Evolutionary conservation across 2,329 filamentous ascomycete genomes (phyloP).

Genomic region (Bipolaris gigantea): DNA sequence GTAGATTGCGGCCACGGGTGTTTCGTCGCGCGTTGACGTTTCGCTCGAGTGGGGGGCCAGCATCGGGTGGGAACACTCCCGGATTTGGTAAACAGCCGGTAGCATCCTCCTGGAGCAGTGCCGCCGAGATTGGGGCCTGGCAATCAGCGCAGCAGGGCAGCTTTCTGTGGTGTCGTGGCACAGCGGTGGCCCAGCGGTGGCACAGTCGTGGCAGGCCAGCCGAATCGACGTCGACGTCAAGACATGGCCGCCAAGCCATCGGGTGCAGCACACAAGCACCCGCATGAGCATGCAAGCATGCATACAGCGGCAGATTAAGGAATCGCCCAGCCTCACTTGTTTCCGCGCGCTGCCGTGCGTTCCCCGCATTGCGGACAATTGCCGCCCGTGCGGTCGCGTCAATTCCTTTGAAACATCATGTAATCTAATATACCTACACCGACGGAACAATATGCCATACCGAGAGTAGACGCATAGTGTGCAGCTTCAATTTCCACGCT

Average conservation of each 20-base stretch:
- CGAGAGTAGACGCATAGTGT: not conserved
- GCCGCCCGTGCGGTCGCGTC: slow-evolving; percentile 2
- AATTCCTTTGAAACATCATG: slow-evolving; percentile 10
- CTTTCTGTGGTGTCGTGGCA: no score
- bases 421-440: slow-evolving; percentile 12
- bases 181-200: no score
- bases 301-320: not conserved
- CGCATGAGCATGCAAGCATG: slow-evolving; percentile 5
- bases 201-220: no score
- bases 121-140: slow-evolving; percentile 5
- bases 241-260: not conserved
- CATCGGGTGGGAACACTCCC: not conserved
- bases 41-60: not conserved
- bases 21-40: slow-evolving; percentile 5
- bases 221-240: not conserved
- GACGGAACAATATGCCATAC: slow-evolving; percentile 11
- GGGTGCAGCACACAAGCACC: not conserved
- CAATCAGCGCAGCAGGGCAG: slow-evolving; percentile 1
- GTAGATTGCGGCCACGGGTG: slow-evolving; percentile 9
- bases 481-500: slow-evolving; percentile 8
- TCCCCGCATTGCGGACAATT: slow-evolving; percentile 14
- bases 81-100: slow-evolving; percentile 12
- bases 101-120: slow-evolving; percentile 6
- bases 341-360: not conserved
- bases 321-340: not conserved